Conservation (phyloP, 2,329 filamentous ascomycete genomes). For the Aspergillus floridensis region DNA sequence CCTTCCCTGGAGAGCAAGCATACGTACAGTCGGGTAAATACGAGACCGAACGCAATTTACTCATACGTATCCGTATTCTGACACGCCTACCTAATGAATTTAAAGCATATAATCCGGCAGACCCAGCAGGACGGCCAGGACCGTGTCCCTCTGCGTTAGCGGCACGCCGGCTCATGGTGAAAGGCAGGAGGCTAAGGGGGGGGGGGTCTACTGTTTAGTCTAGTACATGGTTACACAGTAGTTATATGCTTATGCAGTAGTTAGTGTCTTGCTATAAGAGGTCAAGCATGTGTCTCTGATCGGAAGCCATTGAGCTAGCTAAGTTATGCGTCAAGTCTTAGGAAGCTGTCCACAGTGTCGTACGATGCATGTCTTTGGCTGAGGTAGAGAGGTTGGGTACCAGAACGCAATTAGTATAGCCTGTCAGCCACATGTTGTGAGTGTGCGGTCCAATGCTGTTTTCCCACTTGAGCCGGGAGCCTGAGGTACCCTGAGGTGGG, state of each 20-base stretch:
- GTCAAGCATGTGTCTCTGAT: background rate
- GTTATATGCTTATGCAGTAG: background rate
- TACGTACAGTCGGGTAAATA: background rate
- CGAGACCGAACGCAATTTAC: no score
- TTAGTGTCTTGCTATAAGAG: background rate
- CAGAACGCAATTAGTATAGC: background rate
- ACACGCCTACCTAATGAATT: conserved; percentile 2
- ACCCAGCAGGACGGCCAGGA: conserved; percentile 29
- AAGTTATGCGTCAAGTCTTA: background rate
- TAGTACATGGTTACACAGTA: background rate
- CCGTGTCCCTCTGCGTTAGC: conserved; percentile 30
- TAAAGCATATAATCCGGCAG: conserved; percentile 27
- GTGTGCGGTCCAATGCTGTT: background rate
- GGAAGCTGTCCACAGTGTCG: background rate
- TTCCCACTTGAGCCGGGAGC: background rate
- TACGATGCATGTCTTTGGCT: background rate
- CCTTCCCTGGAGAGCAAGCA: background rate
- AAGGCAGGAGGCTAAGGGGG: conserved; percentile 7
- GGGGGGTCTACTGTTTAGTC: conserved; percentile 9
- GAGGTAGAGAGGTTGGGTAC: background rate
- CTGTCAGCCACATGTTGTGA: background rate
- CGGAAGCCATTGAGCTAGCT: background rate
- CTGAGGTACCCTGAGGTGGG: background rate
- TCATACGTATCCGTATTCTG: background rate
- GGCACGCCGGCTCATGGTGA: conserved; percentile 16